These are phyloP conservation scores for Teunomyces atbi DNA, from an alignment of 805 yeast genomes.

Conservation along the genomic window DNA sequence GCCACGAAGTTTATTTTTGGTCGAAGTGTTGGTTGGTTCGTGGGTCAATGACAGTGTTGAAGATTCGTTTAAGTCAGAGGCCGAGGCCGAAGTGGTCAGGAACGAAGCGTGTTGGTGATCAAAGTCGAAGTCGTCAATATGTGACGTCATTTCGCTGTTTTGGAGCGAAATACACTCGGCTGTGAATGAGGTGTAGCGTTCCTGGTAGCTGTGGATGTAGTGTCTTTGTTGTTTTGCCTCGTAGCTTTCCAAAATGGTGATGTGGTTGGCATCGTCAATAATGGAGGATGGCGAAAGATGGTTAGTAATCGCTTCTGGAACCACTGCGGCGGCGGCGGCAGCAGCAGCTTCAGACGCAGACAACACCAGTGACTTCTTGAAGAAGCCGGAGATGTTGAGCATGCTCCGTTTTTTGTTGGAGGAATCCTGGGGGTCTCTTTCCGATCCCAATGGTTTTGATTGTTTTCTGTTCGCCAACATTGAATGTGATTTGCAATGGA, in stretches of 20 bases:
- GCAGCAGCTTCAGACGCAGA: slow-evolving; percentile 2
- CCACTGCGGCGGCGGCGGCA: too few relatives aligned
- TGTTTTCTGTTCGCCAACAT: slow-evolving; percentile 10
- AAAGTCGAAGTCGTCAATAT: slow-evolving; percentile 18
- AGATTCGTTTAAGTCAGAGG: background rate
- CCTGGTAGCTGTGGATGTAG: slow-evolving; percentile 3
- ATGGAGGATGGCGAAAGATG: slow-evolving; percentile 3
- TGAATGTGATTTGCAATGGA: background rate
- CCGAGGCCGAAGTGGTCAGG: slow-evolving; percentile 7
- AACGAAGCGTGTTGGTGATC: slow-evolving; percentile 24
- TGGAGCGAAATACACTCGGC: slow-evolving; percentile 38
- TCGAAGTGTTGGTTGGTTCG: background rate
- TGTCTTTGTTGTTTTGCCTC: slow-evolving; percentile 1
- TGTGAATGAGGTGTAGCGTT: slow-evolving; percentile 17
- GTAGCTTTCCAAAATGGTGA: slow-evolving; percentile 7
- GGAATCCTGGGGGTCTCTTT: background rate
- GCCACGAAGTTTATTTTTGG: slow-evolving; percentile 6
- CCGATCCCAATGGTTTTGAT: background rate
- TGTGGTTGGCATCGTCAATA: slow-evolving; percentile 7
- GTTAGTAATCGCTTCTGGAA: background rate
- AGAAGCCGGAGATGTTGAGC: slow-evolving; percentile 12
- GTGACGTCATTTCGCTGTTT: slow-evolving; percentile 38
- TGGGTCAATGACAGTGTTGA: background rate
- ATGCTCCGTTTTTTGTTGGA: slow-evolving; percentile 7
- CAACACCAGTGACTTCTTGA: slow-evolving; percentile 8